Evolutionary conservation across 78 protist genomes (phyloP), one percentile per base, ranked within the genome.

Genomic region (Trichosphaerium sp.): DNA sequence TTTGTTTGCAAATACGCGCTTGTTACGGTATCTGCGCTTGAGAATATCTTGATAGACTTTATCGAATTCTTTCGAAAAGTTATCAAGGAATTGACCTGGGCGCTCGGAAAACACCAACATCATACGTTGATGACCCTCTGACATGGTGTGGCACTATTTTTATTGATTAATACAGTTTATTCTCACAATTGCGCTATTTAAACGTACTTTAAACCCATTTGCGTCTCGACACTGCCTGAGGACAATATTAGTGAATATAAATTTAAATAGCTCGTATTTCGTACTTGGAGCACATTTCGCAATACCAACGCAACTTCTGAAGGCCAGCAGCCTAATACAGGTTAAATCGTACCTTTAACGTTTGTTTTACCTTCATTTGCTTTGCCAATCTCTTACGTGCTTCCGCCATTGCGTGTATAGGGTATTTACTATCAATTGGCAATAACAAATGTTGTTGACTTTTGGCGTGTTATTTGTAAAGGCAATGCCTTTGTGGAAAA

Each of bases 241-340:
- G 39, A 18, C 18, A 29, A 31, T 21, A 38, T 57, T 57, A 57
- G 62, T n/a, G 62, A 15, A 29, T 15, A 38, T 57, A 34, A 29
- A 15, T 57, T 57, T 21, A 15, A 29, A 57, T 57, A 29, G 15
- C 26, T 15, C 18, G n/a, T 57, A 38, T 57, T 57, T 15, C 71
- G 70, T 68, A 82, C 70, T 93, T 93, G 51, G 88, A 74, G 60
- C 97, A 93, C 80, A 93, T 75, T 70, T 93, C 93, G 65, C 97
- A 93, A 69, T 87, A 93, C 90, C 90, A 93, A 48, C 87, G 52
- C 32, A 93, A 74, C 85, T 83, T 90, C 65, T 84, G 89, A 62
- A 93, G 83, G 8, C 97, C 97, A n/a, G n/a, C n/a, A n/a, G n/a
- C n/a, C n/a, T n/a, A n/a, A n/a, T n/a, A n/a, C n/a, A n/a, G n/a